Conservation (phyloP, 768 basidiomycete species). For the Tremella yokohamensis region DNA sequence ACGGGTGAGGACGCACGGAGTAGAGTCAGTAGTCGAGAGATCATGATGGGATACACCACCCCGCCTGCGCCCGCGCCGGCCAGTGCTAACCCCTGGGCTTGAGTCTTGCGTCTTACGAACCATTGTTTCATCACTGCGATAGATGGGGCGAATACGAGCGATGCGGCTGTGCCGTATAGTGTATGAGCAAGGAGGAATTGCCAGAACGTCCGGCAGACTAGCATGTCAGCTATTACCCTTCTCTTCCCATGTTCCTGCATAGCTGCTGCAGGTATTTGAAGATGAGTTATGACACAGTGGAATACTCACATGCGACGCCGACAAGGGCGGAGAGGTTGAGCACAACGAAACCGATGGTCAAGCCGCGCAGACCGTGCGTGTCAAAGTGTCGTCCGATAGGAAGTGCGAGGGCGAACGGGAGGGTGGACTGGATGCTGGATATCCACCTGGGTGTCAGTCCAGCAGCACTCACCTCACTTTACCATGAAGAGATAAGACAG, state of each 20-base stretch:
- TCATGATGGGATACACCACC: slow-evolving; percentile 46
- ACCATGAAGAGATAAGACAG: background rate
- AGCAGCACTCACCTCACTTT: background rate
- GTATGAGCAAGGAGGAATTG: slow-evolving; percentile 47
- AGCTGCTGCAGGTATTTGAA: too few relatives aligned
- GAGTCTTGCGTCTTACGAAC: slow-evolving; percentile 42
- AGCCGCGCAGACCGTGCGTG: slow-evolving; percentile 32
- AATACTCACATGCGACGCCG: slow-evolving; percentile 44
- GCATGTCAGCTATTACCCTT: background rate
- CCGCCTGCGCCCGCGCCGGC: slow-evolving; percentile 45
- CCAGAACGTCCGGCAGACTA: slow-evolving; percentile 47
- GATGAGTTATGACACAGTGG: too few relatives aligned
- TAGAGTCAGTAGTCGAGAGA: slow-evolving; percentile 34
- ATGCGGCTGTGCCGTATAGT: slow-evolving; percentile 40
- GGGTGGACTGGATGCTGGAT: slow-evolving; percentile 33
- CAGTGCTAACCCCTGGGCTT: slow-evolving; percentile 43
- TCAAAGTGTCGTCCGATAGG: slow-evolving; percentile 44
- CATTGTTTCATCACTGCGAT: slow-evolving; percentile 47
- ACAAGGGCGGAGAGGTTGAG: slow-evolving; percentile 33
- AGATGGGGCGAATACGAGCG: slow-evolving; percentile 38
- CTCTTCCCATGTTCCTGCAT: background rate
- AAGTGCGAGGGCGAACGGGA: slow-evolving; percentile 36
- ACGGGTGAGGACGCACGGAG: slow-evolving; percentile 22
- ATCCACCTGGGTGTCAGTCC: slow-evolving; percentile 32
- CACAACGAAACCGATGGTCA: slow-evolving; percentile 33